phyloP scores from a whole-genome alignment of 495 filamentous ascomycete species.

The Achaetomiella virescens region DNA sequence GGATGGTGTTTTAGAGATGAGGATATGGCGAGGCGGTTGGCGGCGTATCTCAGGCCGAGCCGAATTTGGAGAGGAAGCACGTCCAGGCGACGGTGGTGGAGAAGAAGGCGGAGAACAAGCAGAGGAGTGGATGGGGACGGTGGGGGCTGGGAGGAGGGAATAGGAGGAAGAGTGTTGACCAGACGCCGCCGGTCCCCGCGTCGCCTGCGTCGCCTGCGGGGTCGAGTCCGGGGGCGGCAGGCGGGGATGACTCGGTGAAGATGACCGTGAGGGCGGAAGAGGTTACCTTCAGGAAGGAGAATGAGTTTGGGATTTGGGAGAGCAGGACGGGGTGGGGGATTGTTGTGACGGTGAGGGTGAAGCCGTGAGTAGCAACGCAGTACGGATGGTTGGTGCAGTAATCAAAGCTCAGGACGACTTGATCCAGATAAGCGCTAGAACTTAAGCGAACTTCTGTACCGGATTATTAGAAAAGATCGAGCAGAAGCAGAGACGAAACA shows the following conservation, averaged over 20 bases:
- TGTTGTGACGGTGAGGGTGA: slow-evolving; percentile 33
- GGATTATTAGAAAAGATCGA: too few relatives aligned
- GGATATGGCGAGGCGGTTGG: slow-evolving; percentile 40
- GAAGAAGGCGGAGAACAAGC: slow-evolving; percentile 10
- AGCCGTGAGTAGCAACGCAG: not conserved
- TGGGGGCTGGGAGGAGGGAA: slow-evolving; percentile 8
- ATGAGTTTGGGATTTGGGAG: slow-evolving; percentile 48
- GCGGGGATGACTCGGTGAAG: slow-evolving; percentile 18
- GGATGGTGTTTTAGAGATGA: slow-evolving; percentile 47
- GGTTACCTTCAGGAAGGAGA: slow-evolving; percentile 47
- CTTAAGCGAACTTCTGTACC: too few relatives aligned
- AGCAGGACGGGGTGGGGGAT: slow-evolving; percentile 45
- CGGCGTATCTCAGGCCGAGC: slow-evolving; percentile 38
- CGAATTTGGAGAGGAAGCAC: slow-evolving; percentile 16
- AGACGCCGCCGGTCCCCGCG: slow-evolving; percentile 3
- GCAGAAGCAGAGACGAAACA: too few relatives aligned
- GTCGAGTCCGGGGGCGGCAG: slow-evolving; percentile 1
- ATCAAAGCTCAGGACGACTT: too few relatives aligned
- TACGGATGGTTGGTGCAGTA: too few relatives aligned
- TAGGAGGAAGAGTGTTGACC: not conserved
- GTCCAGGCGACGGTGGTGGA: slow-evolving; percentile 28
- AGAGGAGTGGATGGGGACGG: slow-evolving; percentile 8
- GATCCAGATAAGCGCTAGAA: too few relatives aligned
- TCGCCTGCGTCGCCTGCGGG: not conserved
- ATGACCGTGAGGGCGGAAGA: slow-evolving; percentile 45